These are phyloP conservation scores for Boletus rufocinnamomeus DNA, from an alignment of 768 basidiomycete genomes.

Conservation along the genomic window DNA sequence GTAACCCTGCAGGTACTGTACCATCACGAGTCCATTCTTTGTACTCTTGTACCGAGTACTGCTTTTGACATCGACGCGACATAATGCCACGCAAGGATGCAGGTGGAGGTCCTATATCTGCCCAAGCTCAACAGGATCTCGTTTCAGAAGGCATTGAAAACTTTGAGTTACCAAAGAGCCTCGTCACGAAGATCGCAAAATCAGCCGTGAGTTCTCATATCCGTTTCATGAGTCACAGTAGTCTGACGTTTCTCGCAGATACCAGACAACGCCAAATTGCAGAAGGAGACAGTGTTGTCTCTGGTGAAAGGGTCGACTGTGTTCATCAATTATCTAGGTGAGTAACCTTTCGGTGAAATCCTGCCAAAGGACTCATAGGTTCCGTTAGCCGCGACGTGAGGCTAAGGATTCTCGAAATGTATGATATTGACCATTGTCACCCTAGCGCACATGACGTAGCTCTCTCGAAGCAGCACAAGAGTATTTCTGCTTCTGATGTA, in stretches of 20 bases:
- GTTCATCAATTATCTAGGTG: slow-evolving; percentile 93
- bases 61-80: not conserved
- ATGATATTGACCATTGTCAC: slow-evolving; percentile 8
- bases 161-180: slow-evolving; percentile 81
- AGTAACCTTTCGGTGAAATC: slow-evolving; percentile 21
- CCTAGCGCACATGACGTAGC: slow-evolving; percentile 87
- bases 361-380: not conserved
- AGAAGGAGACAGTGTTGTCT: slow-evolving; percentile 86
- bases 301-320: slow-evolving; percentile 89
- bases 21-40: not conserved
- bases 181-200: slow-evolving; percentile 85
- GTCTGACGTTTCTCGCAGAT: slow-evolving; percentile 49
- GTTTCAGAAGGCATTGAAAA: slow-evolving; percentile 86
- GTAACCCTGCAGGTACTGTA: no score
- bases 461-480: slow-evolving; percentile 79
- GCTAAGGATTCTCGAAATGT: not conserved
- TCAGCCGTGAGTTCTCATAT: slow-evolving; percentile 59
- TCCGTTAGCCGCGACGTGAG: slow-evolving; percentile 48
- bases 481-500: slow-evolving; percentile 87
- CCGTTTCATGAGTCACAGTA: not conserved
- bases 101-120: slow-evolving; percentile 54
- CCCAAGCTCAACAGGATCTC: slow-evolving; percentile 77
- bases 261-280: slow-evolving; percentile 81
- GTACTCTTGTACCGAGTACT: not conserved
- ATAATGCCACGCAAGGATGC: slow-evolving; percentile 74